Conservation (phyloP, 768 basidiomycete species). For the Gloeostereum incarnatum region DNA sequence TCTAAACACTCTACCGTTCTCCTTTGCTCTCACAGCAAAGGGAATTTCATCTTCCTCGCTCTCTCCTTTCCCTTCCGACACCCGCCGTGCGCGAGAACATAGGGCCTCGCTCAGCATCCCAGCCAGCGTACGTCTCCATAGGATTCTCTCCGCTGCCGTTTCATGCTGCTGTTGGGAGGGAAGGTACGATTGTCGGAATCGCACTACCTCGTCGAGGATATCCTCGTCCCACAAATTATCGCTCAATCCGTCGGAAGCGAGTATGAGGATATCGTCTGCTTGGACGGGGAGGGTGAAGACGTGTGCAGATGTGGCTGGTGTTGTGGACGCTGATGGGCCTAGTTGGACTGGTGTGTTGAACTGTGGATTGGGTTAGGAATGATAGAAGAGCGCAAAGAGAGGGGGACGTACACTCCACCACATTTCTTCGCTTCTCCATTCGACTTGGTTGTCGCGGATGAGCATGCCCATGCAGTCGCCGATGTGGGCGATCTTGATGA, state of each 20-base stretch:
- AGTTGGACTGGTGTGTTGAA: conserved; percentile 41
- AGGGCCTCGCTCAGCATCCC: conserved; percentile 72
- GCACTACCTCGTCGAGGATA: conserved; percentile 69
- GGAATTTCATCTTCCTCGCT: conserved; percentile 48
- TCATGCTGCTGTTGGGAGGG: conserved; percentile 4
- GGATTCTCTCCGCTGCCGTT: conserved; percentile 9
- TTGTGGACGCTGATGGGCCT: conserved; percentile 18
- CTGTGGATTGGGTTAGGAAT: conserved; percentile 7
- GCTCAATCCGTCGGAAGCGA: conserved; percentile 73
- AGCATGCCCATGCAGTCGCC: conserved; percentile 88
- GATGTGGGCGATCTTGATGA: conserved; percentile 75
- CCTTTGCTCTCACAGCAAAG: conserved; percentile 75
- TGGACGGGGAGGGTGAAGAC: conserved; percentile 61
- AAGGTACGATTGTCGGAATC: conserved; percentile 30
- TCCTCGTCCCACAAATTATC: conserved; percentile 90
- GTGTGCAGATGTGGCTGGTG: conserved; percentile 55
- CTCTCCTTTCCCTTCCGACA: conserved; percentile 37
- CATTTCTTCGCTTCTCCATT: conserved; percentile 89
- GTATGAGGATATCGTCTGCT: conserved; percentile 68
- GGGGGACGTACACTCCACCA: conserved; percentile 62
- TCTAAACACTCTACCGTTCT: conserved; percentile 59
- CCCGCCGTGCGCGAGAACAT: conserved; percentile 66
- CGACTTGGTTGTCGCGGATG: conserved; percentile 67
- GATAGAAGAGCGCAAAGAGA: conserved; percentile 2
- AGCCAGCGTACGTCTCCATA: conserved; percentile 48